phyloP scores from a whole-genome alignment of 2,329 filamentous ascomycete genomes.

The Teratosphaeria viscida region DNA sequence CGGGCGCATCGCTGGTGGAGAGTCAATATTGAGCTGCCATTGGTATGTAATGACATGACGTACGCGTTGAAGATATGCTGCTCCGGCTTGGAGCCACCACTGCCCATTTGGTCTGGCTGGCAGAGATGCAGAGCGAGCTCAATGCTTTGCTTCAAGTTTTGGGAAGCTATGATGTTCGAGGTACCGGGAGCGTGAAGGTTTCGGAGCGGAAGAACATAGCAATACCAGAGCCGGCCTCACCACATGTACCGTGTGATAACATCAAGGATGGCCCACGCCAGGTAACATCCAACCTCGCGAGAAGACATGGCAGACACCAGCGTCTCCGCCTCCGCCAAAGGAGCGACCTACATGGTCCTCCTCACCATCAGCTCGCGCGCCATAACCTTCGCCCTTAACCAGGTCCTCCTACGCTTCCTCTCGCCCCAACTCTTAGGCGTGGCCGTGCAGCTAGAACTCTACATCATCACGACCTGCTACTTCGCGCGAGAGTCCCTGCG shows the following conservation, averaged over 20 bases:
- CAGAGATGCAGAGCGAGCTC: background rate
- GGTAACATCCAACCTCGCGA: background rate
- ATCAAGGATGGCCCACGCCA: background rate
- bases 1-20: conserved; percentile 44
- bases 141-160: background rate
- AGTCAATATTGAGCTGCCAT: conserved; percentile 5
- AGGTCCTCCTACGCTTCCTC: conserved; percentile 76
- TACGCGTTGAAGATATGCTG: conserved; percentile 56
- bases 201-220: background rate
- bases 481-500: conserved; percentile 86
- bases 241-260: background rate
- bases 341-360: conserved; percentile 75
- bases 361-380: conserved; percentile 81
- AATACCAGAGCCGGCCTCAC: no score
- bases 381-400: conserved; percentile 85
- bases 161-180: background rate
- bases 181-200: background rate
- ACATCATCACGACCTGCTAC: conserved; percentile 85
- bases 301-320: conserved; percentile 17
- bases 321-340: conserved; percentile 47
- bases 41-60: conserved; percentile 15
- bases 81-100: conserved; percentile 51
- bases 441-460: conserved; percentile 83
- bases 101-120: conserved; percentile 41
- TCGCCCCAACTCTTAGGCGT: conserved; percentile 77